phyloP scores from a whole-genome alignment of 768 basidiomycete species.

The Auricularia cornea region DNA sequence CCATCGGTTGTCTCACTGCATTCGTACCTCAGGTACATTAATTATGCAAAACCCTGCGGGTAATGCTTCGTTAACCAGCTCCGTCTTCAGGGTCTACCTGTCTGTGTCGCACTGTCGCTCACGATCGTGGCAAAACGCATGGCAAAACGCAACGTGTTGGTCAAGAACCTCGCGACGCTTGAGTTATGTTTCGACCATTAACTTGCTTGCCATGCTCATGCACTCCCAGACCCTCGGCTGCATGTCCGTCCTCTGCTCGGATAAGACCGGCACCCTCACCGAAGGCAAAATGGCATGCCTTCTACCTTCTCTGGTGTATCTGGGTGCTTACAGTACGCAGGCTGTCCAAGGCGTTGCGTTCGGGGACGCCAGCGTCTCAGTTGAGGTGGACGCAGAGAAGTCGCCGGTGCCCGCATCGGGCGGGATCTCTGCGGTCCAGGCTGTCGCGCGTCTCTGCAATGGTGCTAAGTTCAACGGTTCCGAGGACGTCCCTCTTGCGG shows the following conservation, averaged over 20 bases:
- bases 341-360: slow-evolving; percentile 34
- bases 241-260: slow-evolving; percentile 46
- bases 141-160: slow-evolving; percentile 37
- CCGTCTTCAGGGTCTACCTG: slow-evolving; percentile 28
- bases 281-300: slow-evolving; percentile 35
- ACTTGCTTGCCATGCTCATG: no score
- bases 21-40: slow-evolving; percentile 29
- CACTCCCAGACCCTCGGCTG: slow-evolving; percentile 32
- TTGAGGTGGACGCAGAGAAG: neutral
- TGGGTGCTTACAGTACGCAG: slow-evolving; percentile 12
- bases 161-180: slow-evolving; percentile 45
- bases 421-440: slow-evolving; percentile 25
- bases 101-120: slow-evolving; percentile 43
- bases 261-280: slow-evolving; percentile 47
- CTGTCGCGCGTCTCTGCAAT: slow-evolving; percentile 48
- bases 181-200: slow-evolving; percentile 17
- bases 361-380: slow-evolving; percentile 16
- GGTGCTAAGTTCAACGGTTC: slow-evolving; percentile 40
- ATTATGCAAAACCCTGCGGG: neutral
- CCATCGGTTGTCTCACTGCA: slow-evolving; percentile 32
- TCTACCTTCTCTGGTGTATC: slow-evolving; percentile 11
- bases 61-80: neutral
- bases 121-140: slow-evolving; percentile 43
- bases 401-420: neutral
- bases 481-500: slow-evolving; percentile 19